Evolutionary conservation across 352 stramenopile species (phyloP).

Genomic region (Globisporangium barbulae): DNA sequence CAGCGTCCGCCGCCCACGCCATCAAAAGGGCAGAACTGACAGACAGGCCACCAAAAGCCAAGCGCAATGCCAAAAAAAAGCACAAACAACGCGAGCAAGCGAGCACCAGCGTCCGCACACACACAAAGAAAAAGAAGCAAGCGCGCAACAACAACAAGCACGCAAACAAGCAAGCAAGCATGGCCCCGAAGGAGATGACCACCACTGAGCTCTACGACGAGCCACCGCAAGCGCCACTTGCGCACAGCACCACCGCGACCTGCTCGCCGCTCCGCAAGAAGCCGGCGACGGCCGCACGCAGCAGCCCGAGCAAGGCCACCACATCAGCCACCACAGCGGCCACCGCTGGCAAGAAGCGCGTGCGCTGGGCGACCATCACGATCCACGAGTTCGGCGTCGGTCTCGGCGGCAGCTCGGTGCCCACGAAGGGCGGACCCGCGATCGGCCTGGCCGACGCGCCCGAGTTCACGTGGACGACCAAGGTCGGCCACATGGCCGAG

Average conservation of each 20-base stretch:
- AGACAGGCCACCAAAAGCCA: conserved; percentile 3
- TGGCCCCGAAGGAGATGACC: conserved; percentile 34
- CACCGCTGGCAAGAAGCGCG: conserved; percentile 28
- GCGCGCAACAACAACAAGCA: conserved; percentile 14
- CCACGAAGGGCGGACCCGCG: conserved; percentile 42
- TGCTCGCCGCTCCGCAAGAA: conserved; percentile 11
- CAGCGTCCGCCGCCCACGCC: neutral
- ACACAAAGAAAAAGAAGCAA: conserved; percentile 13
- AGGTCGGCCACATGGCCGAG: conserved; percentile 62
- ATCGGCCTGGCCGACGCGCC: conserved; percentile 47
- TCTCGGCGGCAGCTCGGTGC: conserved; percentile 47
- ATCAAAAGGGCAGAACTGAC: conserved; percentile 5
- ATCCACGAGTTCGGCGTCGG: conserved; percentile 45
- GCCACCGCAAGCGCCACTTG: conserved; percentile 3
- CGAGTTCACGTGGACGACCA: conserved; percentile 64
- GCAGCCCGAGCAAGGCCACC: neutral
- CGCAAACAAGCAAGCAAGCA: conserved; percentile 22
- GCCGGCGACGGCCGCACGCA: neutral
- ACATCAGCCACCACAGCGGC: conserved; percentile 12
- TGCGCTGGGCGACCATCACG: conserved; percentile 42
- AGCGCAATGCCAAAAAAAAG: conserved; percentile 5
- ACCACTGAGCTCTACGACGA: conserved; percentile 18
- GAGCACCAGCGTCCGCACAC: conserved; percentile 2
- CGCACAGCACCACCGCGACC: neutral
- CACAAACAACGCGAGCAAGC: conserved; percentile 1